Base-by-base conservation (phyloP, 352 stramenopile species). In the Aphanomyces astaci region DNA sequence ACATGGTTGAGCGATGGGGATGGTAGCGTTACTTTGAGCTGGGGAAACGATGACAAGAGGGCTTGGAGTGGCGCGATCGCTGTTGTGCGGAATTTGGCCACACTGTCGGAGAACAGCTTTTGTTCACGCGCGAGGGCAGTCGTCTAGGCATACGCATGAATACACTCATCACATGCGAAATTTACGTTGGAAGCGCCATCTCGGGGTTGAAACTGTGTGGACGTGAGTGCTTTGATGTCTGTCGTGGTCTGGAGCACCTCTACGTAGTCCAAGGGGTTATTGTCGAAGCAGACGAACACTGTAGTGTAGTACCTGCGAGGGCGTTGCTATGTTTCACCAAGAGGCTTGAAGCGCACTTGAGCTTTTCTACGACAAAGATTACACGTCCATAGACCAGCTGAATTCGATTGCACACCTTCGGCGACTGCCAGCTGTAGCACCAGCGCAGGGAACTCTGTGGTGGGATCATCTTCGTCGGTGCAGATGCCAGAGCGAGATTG, bases 1-100 rank as follows among this genome's bases (percentile, higher is more conserved):
- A 19, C 46, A 33, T 55, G 53, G 27, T 32, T 19, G 39, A 59
- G 39, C n/a, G n/a, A n/a, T 70, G 19, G 13, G 11, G 53, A 33
- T 17, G 25, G 25, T 32, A 17, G 40, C 10, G 40, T 22, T 64
- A 85, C 80, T 65, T 82, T 82, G 24, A 90, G 73, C 22, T 86
- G 77, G 4, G 82, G 79, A 36, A 90, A 78, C 0, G 71, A 72
- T 9, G 75, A 75, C 63, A 89, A 69, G 52, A 89, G 68, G 27
- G 74, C 76, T 64, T 90, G 84, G 25, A 92, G 66, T 40, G 82
- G 78, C 30, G 75, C 76, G 64, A 90, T 86, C 19, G 74, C 78
- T 15, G 71, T 78, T 10, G 75, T 78, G 4, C 76, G 76, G 68
- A 90, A 89, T 60, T 78, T 75, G 36, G 76, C 71, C 43, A 88